These are phyloP conservation scores for Erysimum pusillum DNA, from an alignment of 441 rosid species.

Conservation along the genomic window DNA sequence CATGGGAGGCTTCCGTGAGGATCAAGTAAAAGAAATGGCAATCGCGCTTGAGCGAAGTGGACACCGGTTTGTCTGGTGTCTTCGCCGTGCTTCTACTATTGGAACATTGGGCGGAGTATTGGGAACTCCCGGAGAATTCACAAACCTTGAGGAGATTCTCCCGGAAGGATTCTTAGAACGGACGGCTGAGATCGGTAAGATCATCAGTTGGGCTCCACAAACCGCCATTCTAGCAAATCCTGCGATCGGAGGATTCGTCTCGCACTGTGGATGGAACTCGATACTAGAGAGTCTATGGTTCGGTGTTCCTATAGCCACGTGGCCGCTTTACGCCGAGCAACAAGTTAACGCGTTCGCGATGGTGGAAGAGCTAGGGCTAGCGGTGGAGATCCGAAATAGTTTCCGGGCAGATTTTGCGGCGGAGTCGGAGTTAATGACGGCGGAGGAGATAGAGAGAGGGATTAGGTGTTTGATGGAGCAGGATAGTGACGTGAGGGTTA, in stretches of 20 bases:
- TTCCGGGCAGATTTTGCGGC: conserved; percentile 25
- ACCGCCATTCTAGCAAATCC: conserved; percentile 41
- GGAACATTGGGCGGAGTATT: conserved; percentile 3
- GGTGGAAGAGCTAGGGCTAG: conserved; percentile 48
- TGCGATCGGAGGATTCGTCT: conserved; percentile 47
- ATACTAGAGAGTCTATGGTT: conserved; percentile 48
- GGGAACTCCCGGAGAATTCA: conserved; percentile 33
- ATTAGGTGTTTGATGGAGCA: conserved; percentile 52
- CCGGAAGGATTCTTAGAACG: conserved; percentile 48
- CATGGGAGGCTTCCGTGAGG: conserved; percentile 46
- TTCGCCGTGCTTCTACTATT: conserved; percentile 40
- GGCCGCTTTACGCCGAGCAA: conserved; percentile 51
- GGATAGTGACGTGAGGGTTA: conserved; percentile 41
- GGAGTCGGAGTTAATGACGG: conserved; percentile 33
- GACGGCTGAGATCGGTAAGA: conserved; percentile 40
- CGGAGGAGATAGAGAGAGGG: conserved; percentile 58
- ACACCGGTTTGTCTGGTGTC: conserved; percentile 4
- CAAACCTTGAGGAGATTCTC: conserved; percentile 41
- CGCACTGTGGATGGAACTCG: conserved; percentile 56
- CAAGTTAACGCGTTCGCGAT: conserved; percentile 46
- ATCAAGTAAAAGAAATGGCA: conserved; percentile 50
- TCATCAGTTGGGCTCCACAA: conserved; percentile 51
- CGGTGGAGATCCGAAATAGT: conserved; percentile 44
- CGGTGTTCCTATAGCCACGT: conserved; percentile 48
- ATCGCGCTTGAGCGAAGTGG: conserved; percentile 48